These are phyloP conservation scores for Cupressus sempervirens DNA, from an alignment of 75 land plant species.

Conservation along the genomic window DNA sequence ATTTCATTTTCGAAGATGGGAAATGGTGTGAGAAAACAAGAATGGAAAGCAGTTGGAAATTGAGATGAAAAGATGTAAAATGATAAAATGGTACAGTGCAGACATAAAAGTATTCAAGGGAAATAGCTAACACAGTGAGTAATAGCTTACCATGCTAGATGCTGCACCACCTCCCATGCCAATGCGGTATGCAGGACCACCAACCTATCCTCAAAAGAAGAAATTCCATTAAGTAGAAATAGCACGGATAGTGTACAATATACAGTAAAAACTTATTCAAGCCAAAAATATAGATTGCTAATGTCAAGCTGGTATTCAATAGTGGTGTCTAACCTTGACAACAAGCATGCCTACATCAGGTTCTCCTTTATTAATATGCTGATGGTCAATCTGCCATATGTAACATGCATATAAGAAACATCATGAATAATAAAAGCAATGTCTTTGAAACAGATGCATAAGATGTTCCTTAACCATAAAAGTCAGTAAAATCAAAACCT, in stretches of 20 bases:
- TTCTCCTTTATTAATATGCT: constrained; percentile 73
- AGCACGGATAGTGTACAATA: background rate
- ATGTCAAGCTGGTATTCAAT: background rate
- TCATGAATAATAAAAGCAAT: background rate
- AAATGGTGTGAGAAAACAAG: background rate
- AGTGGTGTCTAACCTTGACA: constrained; percentile 47
- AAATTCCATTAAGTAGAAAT: background rate
- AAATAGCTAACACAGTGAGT: background rate
- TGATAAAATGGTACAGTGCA: background rate
- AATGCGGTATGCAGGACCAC: constrained; percentile 96
- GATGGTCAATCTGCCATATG: constrained; percentile 65
- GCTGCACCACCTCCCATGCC: constrained; percentile 99
- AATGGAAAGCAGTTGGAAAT: background rate
- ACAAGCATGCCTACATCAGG: constrained; percentile 92
- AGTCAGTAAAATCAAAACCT: constrained; percentile 21
- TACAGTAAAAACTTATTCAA: background rate
- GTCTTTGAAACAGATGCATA: constrained; percentile 8
- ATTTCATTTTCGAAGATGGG: background rate
- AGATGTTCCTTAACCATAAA: background rate
- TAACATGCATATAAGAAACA: background rate
- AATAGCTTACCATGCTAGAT: constrained; percentile 79
- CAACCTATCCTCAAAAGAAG: constrained; percentile 39
- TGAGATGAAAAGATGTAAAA: background rate
- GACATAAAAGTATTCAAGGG: background rate
- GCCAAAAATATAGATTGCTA: background rate